Conservation (phyloP, 257 asterid genomes). For the Verbena officinalis region DNA sequence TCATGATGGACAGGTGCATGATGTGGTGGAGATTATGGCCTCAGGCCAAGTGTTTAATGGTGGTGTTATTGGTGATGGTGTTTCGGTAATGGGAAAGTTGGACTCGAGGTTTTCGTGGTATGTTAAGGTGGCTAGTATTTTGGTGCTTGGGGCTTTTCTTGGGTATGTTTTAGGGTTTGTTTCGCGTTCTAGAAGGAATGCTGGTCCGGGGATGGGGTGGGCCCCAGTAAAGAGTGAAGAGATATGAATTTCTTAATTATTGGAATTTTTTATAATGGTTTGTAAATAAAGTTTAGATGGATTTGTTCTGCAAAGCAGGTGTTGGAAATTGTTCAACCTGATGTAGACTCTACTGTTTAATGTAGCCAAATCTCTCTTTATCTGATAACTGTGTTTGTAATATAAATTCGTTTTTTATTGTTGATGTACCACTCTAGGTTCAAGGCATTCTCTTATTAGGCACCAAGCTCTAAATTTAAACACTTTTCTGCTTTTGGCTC, state of each 20-base stretch:
- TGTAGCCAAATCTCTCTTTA: conserved; percentile 11
- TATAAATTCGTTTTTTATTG: not conserved
- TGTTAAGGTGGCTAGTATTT: conserved; percentile 49
- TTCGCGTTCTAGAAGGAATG: conserved; percentile 49
- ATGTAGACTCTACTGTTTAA: conserved; percentile 21
- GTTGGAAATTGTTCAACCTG: conserved; percentile 8
- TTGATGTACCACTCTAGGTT: not conserved
- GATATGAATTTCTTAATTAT: conserved; percentile 24
- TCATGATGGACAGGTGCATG: conserved; percentile 90
- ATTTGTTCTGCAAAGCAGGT: conserved; percentile 5
- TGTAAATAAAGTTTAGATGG: too few relatives aligned
- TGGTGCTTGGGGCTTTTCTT: conserved; percentile 71
- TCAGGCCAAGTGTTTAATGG: conserved; percentile 67
- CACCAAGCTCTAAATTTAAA: too few relatives aligned
- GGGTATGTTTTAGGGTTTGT: conserved; percentile 70
- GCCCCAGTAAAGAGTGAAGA: conserved; percentile 67
- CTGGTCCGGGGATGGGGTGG: conserved; percentile 45
- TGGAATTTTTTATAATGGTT: conserved; percentile 4
- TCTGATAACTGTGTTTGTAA: not conserved
- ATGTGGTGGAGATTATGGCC: conserved; percentile 77
- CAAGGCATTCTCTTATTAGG: not conserved
- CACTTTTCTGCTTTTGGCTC: too few relatives aligned
- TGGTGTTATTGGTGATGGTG: conserved; percentile 22
- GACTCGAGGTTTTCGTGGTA: conserved; percentile 53
- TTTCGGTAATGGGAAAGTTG: not conserved